phyloP scores from a whole-genome alignment of 768 basidiomycete genomes.

The Pleurotus tuoliensis region DNA sequence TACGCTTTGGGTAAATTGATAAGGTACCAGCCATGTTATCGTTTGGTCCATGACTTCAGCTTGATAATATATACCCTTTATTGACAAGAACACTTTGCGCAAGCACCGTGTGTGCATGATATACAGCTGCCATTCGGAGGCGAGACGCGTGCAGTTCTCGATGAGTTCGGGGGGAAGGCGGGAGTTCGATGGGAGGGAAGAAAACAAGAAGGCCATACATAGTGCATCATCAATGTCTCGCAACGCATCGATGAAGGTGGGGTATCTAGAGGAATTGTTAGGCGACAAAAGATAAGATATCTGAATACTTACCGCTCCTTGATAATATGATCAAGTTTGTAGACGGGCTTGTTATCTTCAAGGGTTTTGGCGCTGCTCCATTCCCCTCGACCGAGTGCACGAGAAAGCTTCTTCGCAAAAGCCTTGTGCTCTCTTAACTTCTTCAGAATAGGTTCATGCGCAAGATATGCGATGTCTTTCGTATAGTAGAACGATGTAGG shows the following conservation, averaged over 20 bases:
- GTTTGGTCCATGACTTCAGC: constrained; percentile 91
- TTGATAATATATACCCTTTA: constrained; percentile 98
- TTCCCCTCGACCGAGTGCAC: constrained; percentile 90
- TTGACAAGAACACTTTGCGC: constrained; percentile 90
- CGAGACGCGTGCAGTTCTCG: constrained; percentile 85
- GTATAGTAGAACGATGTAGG: constrained; percentile 98
- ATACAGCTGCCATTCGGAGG: constrained; percentile 96
- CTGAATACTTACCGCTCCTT: constrained; percentile 77
- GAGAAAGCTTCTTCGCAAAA: constrained; percentile 93
- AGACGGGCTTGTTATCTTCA: constrained; percentile 90
- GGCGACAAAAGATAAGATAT: constrained; percentile 4
- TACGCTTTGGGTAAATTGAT: constrained; percentile 95
- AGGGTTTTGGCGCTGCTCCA: constrained; percentile 93
- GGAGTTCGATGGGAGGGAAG: constrained; percentile 83
- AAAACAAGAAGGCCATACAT: constrained; percentile 92
- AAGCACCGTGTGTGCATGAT: constrained; percentile 83
- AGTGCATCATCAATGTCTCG: constrained; percentile 97
- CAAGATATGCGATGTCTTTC: constrained; percentile 96
- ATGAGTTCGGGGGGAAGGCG: constrained; percentile 80
- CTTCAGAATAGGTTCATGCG: constrained; percentile 92
- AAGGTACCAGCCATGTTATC: constrained; percentile 95
- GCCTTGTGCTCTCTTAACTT: constrained; percentile 97
- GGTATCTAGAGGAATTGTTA: constrained; percentile 58
- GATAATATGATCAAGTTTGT: constrained; percentile 91
- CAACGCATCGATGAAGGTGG: constrained; percentile 92